Conservation (phyloP, 2,329 filamentous ascomycete genomes). For the Ophiostoma novo-ulmi region DNA sequence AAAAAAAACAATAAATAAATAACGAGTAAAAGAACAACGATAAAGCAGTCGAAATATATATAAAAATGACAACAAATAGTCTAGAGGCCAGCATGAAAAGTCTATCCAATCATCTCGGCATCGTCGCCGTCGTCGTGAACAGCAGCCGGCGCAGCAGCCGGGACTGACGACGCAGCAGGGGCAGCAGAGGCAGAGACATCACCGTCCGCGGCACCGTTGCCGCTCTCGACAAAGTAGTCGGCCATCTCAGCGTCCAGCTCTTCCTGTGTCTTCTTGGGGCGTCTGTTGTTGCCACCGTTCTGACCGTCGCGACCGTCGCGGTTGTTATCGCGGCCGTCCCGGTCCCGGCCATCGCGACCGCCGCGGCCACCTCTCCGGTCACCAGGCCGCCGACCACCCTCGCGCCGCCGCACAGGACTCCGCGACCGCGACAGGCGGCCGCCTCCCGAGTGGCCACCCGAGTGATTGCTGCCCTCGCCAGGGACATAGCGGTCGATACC, state of each 20-base stretch:
- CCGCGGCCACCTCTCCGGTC: conserved; percentile 39
- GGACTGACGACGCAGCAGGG: conserved; percentile 30
- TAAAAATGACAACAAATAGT: not conserved
- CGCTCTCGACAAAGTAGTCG: conserved; percentile 66
- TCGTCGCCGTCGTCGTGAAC: conserved; percentile 39
- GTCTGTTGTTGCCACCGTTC: not conserved
- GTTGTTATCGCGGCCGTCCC: conserved; percentile 40
- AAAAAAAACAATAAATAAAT: not conserved
- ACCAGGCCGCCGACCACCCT: conserved; percentile 46
- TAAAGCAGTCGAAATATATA: too few relatives aligned
- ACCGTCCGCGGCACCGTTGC: conserved; percentile 32
- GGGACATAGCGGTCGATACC: conserved; percentile 52
- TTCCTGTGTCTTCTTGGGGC: conserved; percentile 69
- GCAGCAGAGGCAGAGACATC: conserved; percentile 33
- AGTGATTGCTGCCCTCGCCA: conserved; percentile 34
- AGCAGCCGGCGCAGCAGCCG: conserved; percentile 29
- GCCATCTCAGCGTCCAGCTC: conserved; percentile 96
- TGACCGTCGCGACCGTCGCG: conserved; percentile 34
- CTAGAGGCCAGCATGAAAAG: too few relatives aligned
- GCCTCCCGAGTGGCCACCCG: conserved; percentile 30
- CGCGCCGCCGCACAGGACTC: conserved; percentile 49
- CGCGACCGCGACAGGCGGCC: conserved; percentile 45
- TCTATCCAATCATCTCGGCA: conserved; percentile 32
- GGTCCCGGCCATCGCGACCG: conserved; percentile 32
- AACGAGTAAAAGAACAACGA: too few relatives aligned